These are phyloP conservation scores for Arxiozyma heterogenica DNA, from an alignment of 1,139 yeast genomes.

Conservation along the genomic window DNA sequence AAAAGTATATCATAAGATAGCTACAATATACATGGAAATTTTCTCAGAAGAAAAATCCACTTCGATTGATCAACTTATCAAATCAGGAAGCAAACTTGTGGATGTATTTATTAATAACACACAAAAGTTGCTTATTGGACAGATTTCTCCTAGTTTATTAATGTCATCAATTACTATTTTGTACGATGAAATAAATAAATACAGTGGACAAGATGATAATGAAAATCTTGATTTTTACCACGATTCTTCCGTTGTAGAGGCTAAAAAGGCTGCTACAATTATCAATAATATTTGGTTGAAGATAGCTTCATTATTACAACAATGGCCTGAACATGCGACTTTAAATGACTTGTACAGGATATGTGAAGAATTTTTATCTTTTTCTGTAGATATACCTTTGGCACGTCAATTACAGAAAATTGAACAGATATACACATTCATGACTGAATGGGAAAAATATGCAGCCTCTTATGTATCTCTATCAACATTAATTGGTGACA, in stretches of 20 bases:
- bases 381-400: conserved; percentile 60
- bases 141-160: conserved; percentile 34
- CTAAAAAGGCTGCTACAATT: conserved; percentile 47
- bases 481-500: conserved; percentile 42
- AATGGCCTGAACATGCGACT: conserved; percentile 97
- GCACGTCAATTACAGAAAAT: conserved; percentile 71
- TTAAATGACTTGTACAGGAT: conserved; percentile 57
- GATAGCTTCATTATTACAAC: conserved; percentile 42
- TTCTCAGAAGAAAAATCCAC: conserved; percentile 23
- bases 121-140: conserved; percentile 24
- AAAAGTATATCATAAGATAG: conserved; percentile 32
- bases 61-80: conserved; percentile 31
- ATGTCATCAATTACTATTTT: conserved; percentile 39
- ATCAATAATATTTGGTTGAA: conserved; percentile 42
- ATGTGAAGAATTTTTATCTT: conserved; percentile 57
- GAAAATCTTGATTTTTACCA: conserved; percentile 53
- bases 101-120: conserved; percentile 23
- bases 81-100: conserved; percentile 38
- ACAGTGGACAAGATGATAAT: conserved; percentile 14
- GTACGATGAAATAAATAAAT: conserved; percentile 28
- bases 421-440: conserved; percentile 74
- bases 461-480: conserved; percentile 75
- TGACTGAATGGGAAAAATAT: conserved; percentile 90
- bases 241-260: conserved; percentile 55
- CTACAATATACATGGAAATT: conserved; percentile 32